Evolutionary conservation across 495 filamentous ascomycete species (phyloP).

Genomic region (Lepidopterella palustris): DNA sequence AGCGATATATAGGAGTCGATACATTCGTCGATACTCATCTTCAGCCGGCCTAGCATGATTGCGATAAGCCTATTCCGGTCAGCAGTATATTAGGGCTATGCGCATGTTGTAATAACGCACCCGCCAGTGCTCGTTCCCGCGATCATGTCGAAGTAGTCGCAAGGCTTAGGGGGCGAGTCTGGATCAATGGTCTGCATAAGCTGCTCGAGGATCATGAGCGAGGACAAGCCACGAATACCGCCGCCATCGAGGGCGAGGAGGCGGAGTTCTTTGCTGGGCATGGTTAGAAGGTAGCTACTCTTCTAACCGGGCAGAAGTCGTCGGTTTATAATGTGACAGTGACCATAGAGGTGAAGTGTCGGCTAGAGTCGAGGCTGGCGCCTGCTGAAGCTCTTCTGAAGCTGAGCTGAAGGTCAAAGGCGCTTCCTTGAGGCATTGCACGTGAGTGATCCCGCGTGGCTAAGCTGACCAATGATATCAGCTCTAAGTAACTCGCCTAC

Average conservation of each 20-base stretch:
- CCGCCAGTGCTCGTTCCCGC: slow-evolving; percentile 22
- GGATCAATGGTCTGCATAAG: slow-evolving; percentile 11
- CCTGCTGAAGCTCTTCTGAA: background rate
- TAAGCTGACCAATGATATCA: too few relatives aligned
- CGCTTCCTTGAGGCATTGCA: too few relatives aligned
- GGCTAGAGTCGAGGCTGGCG: background rate
- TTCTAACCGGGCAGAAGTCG: too few relatives aligned
- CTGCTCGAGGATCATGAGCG: slow-evolving; percentile 12
- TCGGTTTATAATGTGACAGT: too few relatives aligned
- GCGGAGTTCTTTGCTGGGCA: slow-evolving; percentile 7
- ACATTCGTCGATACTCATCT: slow-evolving; percentile 20
- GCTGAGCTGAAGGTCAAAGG: background rate
- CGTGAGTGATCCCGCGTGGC: too few relatives aligned
- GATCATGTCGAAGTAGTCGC: slow-evolving; percentile 22
- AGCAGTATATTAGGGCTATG: background rate
- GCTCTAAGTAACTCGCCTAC: too few relatives aligned
- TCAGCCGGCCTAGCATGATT: slow-evolving; percentile 28
- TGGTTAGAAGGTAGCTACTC: background rate
- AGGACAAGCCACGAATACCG: slow-evolving; percentile 19
- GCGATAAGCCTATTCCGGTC: slow-evolving; percentile 15
- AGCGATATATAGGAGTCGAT: slow-evolving; percentile 7
- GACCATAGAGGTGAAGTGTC: slow-evolving; percentile 3
- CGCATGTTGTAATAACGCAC: background rate
- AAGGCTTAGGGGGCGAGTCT: slow-evolving; percentile 15
- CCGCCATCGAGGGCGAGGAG: slow-evolving; percentile 17